Conservation (phyloP, 495 filamentous ascomycete species). For the Aspergillus heteromorphus region DNA sequence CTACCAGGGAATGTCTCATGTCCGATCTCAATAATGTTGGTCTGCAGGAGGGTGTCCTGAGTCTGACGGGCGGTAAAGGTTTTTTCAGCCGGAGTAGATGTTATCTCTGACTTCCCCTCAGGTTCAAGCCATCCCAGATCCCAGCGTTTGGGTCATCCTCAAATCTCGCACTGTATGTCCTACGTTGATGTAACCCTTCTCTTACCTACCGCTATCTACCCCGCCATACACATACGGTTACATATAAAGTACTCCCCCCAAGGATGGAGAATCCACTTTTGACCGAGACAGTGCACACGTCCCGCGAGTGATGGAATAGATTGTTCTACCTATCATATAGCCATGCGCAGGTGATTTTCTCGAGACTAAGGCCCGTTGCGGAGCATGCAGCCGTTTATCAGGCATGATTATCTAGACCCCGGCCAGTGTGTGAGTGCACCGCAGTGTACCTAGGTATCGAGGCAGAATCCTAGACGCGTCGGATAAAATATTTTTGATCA, state of each 20-base stretch:
- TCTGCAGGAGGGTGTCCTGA: constrained; percentile 9
- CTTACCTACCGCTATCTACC: too few species aligned
- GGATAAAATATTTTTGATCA: background rate
- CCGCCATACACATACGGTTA: background rate
- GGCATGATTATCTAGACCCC: too few species aligned
- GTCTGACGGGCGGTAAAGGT: background rate
- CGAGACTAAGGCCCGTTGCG: constrained; percentile 3
- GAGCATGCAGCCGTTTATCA: constrained; percentile 2
- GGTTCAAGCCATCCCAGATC: background rate
- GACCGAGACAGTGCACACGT: background rate
- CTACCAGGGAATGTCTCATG: constrained; percentile 18
- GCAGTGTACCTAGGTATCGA: too few species aligned
- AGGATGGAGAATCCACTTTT: background rate
- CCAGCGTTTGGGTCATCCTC: background rate
- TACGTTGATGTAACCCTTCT: background rate
- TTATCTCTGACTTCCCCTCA: background rate
- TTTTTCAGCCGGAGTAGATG: background rate
- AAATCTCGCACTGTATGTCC: background rate
- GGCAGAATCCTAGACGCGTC: background rate
- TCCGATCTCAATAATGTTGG: constrained; percentile 11
- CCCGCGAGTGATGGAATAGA: background rate
- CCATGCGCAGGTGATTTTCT: background rate
- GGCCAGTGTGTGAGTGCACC: too few species aligned
- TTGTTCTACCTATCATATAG: background rate
- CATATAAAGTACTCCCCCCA: background rate